Conservation (phyloP, 768 basidiomycete species). For the Lactarius vividus region DNA sequence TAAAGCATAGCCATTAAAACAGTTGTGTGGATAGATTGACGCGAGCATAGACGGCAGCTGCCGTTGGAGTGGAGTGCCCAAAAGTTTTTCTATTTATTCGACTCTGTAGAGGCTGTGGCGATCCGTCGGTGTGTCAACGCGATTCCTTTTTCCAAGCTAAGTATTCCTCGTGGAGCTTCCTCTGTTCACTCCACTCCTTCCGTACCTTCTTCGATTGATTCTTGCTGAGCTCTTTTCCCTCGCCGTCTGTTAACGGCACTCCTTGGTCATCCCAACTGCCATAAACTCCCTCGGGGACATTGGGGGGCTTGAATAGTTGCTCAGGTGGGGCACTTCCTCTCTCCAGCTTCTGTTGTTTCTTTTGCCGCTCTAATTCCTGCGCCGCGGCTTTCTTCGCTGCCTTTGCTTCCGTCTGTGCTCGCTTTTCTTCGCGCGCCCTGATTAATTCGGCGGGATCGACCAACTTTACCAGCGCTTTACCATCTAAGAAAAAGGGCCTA, state of each 20-base stretch:
- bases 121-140: constrained; percentile 21
- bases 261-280: constrained; percentile 83
- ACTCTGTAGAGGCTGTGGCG: constrained; percentile 12
- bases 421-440: constrained; percentile 85
- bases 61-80: constrained; percentile 3
- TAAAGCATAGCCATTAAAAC: background rate
- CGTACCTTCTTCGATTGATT: constrained; percentile 68
- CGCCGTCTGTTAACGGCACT: constrained; percentile 77
- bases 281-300: constrained; percentile 70
- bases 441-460: constrained; percentile 80
- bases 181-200: constrained; percentile 73
- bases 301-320: constrained; percentile 83
- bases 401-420: constrained; percentile 69
- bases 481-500: constrained; percentile 52
- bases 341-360: constrained; percentile 76
- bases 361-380: constrained; percentile 61
- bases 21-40: constrained; percentile 15
- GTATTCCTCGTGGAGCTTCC: constrained; percentile 78
- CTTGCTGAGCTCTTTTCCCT: constrained; percentile 85
- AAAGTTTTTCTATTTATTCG: constrained; percentile 6
- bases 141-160: constrained; percentile 45
- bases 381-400: constrained; percentile 73
- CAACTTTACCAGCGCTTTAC: constrained; percentile 92
- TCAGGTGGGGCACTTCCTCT: constrained; percentile 72
- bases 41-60: constrained; percentile 11